phyloP scores from a whole-genome alignment of 108 stramenopile species.

The Aurantiochytrium sp. region DNA sequence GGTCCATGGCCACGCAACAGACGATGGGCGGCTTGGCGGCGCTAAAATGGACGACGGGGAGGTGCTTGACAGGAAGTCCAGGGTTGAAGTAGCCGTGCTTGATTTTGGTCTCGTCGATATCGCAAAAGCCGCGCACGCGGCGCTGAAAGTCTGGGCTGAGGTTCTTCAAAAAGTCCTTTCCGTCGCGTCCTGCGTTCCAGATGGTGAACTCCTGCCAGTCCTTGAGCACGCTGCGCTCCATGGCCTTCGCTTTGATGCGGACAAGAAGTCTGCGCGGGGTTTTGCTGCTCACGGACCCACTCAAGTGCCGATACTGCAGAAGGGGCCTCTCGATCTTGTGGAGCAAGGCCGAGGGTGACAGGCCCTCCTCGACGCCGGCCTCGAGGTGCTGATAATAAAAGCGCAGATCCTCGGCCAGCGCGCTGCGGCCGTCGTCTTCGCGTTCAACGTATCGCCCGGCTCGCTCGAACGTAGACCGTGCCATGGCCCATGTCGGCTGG shows the following conservation, averaged over 20 bases:
- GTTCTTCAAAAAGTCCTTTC: conserved; percentile 79
- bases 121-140: not conserved
- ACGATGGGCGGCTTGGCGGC: not conserved
- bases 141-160: not conserved
- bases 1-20: conserved; percentile 15
- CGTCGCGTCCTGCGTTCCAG: conserved; percentile 82
- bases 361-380: not conserved
- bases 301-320: conserved; percentile 73
- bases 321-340: conserved; percentile 28
- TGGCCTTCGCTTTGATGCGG: conserved; percentile 66
- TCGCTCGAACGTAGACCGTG: conserved; percentile 50
- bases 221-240: conserved; percentile 59
- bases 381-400: conserved; percentile 74
- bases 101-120: not conserved
- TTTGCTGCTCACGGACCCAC: conserved; percentile 64
- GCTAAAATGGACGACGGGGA: not conserved
- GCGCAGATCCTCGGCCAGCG: conserved; percentile 78
- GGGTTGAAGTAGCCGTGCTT: not conserved
- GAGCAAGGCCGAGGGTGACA: not conserved
- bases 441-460: conserved; percentile 73
- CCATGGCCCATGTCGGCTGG: conserved; percentile 82
- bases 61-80: not conserved
- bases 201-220: conserved; percentile 61
- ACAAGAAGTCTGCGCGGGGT: conserved; percentile 73
- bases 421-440: conserved; percentile 2